Evolutionary conservation across 164 flowering plant genomes (phyloP).

Genomic region (Nelumbo lutea): DNA sequence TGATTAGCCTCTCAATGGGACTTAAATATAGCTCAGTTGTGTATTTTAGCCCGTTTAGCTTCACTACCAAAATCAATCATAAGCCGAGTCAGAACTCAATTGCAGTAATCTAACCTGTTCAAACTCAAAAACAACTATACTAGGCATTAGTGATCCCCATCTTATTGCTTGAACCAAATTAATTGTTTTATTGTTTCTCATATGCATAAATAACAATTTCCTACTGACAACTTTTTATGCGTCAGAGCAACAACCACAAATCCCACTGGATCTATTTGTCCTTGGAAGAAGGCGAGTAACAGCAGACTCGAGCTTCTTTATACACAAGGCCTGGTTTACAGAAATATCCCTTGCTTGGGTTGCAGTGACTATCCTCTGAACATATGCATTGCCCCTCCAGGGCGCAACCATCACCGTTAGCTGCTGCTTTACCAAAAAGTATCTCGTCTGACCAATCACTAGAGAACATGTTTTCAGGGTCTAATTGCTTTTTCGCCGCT

Average conservation of each 20-base stretch:
- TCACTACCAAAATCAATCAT: too few relatives aligned
- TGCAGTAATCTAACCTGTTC: too few relatives aligned
- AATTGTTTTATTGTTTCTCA: too few relatives aligned
- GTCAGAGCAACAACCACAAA: too few relatives aligned
- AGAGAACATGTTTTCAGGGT: conserved; percentile 56
- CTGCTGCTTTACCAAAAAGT: conserved; percentile 34
- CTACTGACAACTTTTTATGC: background rate
- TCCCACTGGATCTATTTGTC: background rate
- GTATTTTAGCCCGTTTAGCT: too few relatives aligned
- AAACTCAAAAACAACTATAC: too few relatives aligned
- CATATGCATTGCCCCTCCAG: conserved; percentile 76
- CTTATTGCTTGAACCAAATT: too few relatives aligned
- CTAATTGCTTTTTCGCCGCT: conserved; percentile 48
- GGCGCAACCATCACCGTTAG: conserved; percentile 59
- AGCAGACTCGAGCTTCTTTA: conserved; percentile 62
- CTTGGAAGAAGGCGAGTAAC: conserved; percentile 30
- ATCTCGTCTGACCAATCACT: conserved; percentile 69
- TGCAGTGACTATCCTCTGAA: conserved; percentile 75
- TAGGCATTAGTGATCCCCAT: too few relatives aligned
- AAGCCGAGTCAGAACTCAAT: too few relatives aligned
- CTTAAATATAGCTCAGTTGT: too few relatives aligned
- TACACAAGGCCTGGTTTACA: conserved; percentile 66
- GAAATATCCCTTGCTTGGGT: conserved; percentile 50
- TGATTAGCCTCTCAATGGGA: too few relatives aligned
- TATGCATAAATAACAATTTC: too few relatives aligned